A percentile compares a stretch with the other conserved stretches of the same genome.
Evolutionary conservation across 2,329 filamentous ascomycete species (phyloP).

Genomic region (Xylariaceae sp.): DNA sequence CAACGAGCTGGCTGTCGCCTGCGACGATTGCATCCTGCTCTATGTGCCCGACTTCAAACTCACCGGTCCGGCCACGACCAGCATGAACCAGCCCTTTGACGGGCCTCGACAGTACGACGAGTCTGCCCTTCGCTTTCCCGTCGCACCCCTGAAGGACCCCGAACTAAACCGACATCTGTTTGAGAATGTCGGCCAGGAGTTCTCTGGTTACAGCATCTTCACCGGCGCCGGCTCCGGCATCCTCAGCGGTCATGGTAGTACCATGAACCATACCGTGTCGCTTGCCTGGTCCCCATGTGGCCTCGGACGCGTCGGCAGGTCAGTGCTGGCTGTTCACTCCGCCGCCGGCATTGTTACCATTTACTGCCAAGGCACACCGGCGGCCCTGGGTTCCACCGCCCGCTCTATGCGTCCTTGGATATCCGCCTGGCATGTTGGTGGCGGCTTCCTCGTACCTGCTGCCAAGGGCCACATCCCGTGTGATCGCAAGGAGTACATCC

Average conservation of each 20-base stretch:
- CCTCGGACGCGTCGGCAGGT: constrained; percentile 49
- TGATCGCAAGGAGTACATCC: constrained; percentile 37
- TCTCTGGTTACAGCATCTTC: constrained; percentile 30
- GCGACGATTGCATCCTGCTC: constrained; percentile 51
- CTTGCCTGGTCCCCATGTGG: constrained; percentile 55
- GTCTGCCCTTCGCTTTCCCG: constrained; percentile 30
- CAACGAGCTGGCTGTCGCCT: constrained; percentile 51
- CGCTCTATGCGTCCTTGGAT: constrained; percentile 43
- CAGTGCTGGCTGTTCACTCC: constrained; percentile 47
- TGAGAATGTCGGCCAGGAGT: constrained; percentile 24
- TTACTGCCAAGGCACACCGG: constrained; percentile 44
- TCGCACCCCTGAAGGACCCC: constrained; percentile 24
- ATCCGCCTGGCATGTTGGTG: constrained; percentile 53
- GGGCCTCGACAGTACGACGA: constrained; percentile 31
- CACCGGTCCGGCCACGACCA: neutral
- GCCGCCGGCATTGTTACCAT: constrained; percentile 46
- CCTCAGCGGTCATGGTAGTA: constrained; percentile 45
- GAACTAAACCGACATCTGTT: constrained; percentile 32
- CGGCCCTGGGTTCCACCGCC: constrained; percentile 23
- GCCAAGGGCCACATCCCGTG: constrained; percentile 30
- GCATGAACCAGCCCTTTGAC: constrained; percentile 14
- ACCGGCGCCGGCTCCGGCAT: constrained; percentile 42
- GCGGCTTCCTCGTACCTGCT: constrained; percentile 45
- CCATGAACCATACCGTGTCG: constrained; percentile 50
- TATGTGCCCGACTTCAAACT: constrained; percentile 44